A percentile compares a stretch with the other conserved stretches of the same genome.
Conservation (phyloP, 208 protist genomes). For the Leishmania gerbilli region DNA sequence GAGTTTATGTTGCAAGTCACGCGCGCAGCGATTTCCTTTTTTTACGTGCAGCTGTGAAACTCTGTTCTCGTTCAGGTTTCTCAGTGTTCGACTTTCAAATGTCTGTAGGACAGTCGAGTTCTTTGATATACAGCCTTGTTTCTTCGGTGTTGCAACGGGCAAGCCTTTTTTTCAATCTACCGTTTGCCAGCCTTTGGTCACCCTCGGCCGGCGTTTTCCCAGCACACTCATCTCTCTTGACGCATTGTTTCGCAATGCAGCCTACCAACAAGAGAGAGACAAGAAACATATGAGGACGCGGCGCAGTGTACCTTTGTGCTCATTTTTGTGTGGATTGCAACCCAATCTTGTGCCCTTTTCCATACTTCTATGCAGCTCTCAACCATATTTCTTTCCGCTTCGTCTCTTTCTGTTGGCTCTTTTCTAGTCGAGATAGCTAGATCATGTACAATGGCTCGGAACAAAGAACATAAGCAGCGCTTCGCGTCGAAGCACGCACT, state of each 20-base stretch:
- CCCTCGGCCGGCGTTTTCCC: background rate
- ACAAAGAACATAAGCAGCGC: conserved; percentile 69
- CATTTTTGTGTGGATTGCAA: background rate
- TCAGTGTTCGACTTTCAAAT: background rate
- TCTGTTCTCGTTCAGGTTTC: background rate
- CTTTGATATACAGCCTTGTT: background rate
- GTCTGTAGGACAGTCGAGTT: background rate
- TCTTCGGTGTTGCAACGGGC: background rate
- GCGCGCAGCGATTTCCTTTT: background rate
- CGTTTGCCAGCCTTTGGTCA: background rate
- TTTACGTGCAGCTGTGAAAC: background rate
- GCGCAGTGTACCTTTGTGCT: background rate
- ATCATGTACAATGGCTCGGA: conserved; percentile 56
- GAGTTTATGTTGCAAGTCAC: too few relatives aligned
- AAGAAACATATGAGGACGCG: background rate
- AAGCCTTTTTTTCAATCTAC: background rate
- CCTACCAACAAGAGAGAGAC: background rate
- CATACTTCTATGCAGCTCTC: background rate
- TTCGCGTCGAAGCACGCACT: conserved; percentile 53
- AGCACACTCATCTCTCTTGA: background rate
- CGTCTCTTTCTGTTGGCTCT: background rate
- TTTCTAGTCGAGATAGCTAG: background rate
- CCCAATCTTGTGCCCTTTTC: background rate
- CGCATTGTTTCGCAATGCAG: background rate
- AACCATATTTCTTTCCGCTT: background rate